phyloP scores from a whole-genome alignment of 805 yeast genomes.

The Scheffersomyces stipitis region DNA sequence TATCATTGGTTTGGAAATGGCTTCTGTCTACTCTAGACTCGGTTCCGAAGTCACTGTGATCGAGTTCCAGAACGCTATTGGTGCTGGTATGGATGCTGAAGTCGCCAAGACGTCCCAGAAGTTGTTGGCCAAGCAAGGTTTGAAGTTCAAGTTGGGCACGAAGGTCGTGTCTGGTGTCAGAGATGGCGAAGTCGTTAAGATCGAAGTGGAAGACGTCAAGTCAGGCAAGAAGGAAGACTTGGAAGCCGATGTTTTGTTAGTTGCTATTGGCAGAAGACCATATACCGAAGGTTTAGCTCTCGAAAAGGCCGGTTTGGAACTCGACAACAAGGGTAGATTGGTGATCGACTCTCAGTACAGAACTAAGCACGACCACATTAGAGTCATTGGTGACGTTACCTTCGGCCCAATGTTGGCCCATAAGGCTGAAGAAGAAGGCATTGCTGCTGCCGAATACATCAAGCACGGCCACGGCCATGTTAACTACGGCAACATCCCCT shows the following conservation, averaged over 20 bases:
- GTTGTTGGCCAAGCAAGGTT: conserved; percentile 89
- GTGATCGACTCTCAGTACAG: conserved; percentile 93
- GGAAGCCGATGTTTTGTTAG: conserved; percentile 90
- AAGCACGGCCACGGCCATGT: conserved; percentile 96
- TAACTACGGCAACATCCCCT: conserved; percentile 95
- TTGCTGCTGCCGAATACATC: conserved; percentile 95
- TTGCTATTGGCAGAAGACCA: conserved; percentile 99
- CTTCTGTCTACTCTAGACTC: conserved; percentile 92
- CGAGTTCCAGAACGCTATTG: conserved; percentile 87
- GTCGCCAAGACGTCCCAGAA: conserved; percentile 89
- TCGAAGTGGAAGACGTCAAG: conserved; percentile 88
- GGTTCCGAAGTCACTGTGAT: conserved; percentile 94
- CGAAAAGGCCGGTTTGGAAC: conserved; percentile 86
- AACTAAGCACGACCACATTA: conserved; percentile 89
- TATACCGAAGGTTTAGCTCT: conserved; percentile 86
- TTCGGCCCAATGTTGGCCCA: conserved; percentile 99
- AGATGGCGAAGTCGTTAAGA: conserved; percentile 83
- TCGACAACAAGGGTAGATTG: conserved; percentile 88
- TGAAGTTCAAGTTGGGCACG: conserved; percentile 88
- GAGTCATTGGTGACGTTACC: conserved; percentile 97
- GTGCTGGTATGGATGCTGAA: conserved; percentile 98
- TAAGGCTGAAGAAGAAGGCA: conserved; percentile 99
- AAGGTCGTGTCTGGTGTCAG: conserved; percentile 86
- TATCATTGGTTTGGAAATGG: conserved; percentile 99
- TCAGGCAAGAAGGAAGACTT: conserved; percentile 73